These are phyloP conservation scores for Yamadazyma trypodendri DNA, from an alignment of 1,139 yeast species.

Conservation along the genomic window DNA sequence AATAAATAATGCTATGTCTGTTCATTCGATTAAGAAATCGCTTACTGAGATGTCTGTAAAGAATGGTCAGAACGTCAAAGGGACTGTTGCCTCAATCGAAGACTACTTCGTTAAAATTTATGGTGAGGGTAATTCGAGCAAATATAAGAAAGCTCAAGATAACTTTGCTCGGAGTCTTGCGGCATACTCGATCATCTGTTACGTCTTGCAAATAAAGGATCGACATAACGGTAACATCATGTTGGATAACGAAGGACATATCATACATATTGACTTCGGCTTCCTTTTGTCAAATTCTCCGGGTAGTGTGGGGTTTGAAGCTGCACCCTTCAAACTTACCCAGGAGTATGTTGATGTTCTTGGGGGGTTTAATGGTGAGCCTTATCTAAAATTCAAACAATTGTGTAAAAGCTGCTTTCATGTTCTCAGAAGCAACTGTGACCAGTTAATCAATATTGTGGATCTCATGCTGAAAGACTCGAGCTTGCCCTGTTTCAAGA, in stretches of 20 bases:
- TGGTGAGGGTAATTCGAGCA: constrained; percentile 56
- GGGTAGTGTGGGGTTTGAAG: constrained; percentile 94
- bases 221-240: constrained; percentile 96
- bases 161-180: constrained; percentile 86
- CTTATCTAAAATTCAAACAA: constrained; percentile 56
- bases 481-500: constrained; percentile 83
- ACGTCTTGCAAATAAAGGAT: constrained; percentile 86
- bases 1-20: constrained; percentile 86
- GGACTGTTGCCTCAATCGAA: constrained; percentile 64
- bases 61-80: constrained; percentile 64
- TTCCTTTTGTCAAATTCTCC: constrained; percentile 90
- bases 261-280: constrained; percentile 94
- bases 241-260: constrained; percentile 92
- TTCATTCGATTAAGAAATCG: constrained; percentile 92
- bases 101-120: constrained; percentile 77
- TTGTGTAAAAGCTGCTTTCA: constrained; percentile 72
- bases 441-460: constrained; percentile 74
- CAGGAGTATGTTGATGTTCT: constrained; percentile 81
- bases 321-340: constrained; percentile 93
- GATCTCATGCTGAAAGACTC: constrained; percentile 94
- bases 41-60: constrained; percentile 71
- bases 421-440: constrained; percentile 67
- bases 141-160: constrained; percentile 70
- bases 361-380: constrained; percentile 70
- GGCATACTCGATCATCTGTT: constrained; percentile 84